Evolutionary conservation across 768 basidiomycete species (phyloP).

Genomic region (Tulasnella sp.): DNA sequence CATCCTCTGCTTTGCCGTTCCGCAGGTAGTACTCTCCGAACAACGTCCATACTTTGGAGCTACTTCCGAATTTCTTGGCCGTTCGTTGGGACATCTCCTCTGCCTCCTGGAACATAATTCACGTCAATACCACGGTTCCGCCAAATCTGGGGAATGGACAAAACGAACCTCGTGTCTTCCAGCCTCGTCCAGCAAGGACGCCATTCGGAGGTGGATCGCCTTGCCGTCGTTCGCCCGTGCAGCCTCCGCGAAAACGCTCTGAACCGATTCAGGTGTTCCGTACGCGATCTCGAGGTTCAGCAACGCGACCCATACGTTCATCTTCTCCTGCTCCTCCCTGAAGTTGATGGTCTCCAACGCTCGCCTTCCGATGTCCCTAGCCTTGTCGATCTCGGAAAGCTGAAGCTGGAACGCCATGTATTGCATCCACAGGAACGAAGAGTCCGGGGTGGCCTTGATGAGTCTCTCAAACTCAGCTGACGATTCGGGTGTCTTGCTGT

Average conservation of each 20-base stretch:
- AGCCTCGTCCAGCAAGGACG: constrained; percentile 72
- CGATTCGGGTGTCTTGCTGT: constrained; percentile 75
- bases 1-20: constrained; percentile 60
- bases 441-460: constrained; percentile 88
- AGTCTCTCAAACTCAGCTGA: constrained; percentile 90
- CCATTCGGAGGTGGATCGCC: constrained; percentile 74
- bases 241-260: constrained; percentile 82
- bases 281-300: constrained; percentile 92
- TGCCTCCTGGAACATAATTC: constrained; percentile 47
- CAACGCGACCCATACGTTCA: constrained; percentile 96
- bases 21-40: constrained; percentile 76
- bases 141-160: neutral
- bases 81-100: constrained; percentile 83
- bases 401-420: constrained; percentile 99
- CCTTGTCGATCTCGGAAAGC: constrained; percentile 93
- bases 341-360: constrained; percentile 84
- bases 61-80: constrained; percentile 88
- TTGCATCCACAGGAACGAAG: constrained; percentile 96
- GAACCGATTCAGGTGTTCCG: constrained; percentile 71
- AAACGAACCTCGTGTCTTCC: constrained; percentile 63
- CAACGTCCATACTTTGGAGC: constrained; percentile 87
- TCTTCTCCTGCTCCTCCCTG: constrained; percentile 89
- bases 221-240: constrained; percentile 85
- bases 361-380: constrained; percentile 71
- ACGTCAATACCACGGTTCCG: neutral